These are phyloP conservation scores for Backusella macrospora DNA, from an alignment of 192 early-diverging fungal species.

Conservation along the genomic window DNA sequence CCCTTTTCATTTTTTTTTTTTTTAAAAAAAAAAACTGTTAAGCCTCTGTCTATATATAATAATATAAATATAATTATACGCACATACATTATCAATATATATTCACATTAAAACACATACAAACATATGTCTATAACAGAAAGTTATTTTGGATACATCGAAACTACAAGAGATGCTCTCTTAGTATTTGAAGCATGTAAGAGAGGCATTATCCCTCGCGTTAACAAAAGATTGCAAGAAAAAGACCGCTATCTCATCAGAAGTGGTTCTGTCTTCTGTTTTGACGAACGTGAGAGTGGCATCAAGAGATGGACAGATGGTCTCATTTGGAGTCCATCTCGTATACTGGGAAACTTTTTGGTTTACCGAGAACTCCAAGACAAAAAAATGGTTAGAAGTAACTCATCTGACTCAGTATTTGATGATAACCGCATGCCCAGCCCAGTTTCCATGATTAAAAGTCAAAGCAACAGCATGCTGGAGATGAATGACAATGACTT, in stretches of 20 bases:
- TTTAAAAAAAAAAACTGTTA: background rate
- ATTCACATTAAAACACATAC: background rate
- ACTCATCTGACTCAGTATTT: background rate
- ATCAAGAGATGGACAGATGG: conserved; percentile 91
- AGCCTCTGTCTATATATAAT: background rate
- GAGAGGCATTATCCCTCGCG: conserved; percentile 62
- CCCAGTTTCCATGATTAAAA: background rate
- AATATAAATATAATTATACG: background rate
- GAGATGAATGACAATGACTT: background rate
- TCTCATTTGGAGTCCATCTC: conserved; percentile 79
- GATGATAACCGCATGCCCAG: background rate
- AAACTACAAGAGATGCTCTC: conserved; percentile 74
- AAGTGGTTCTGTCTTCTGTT: conserved; percentile 79
- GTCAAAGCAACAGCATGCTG: background rate
- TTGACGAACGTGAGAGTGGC: conserved; percentile 78
- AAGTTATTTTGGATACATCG: conserved; percentile 65
- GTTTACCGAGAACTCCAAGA: conserved; percentile 74
- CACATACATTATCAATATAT: background rate
- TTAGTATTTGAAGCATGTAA: conserved; percentile 79
- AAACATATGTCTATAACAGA: conserved; percentile 31
- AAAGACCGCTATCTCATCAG: conserved; percentile 68
- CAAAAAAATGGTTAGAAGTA: conserved; percentile 18
- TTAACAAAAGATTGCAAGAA: conserved; percentile 70
- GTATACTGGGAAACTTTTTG: conserved; percentile 79
- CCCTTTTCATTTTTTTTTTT: background rate